These are phyloP conservation scores for Ustilago curta DNA, from an alignment of 1,284 basidiomycete species.

Conservation along the genomic window DNA sequence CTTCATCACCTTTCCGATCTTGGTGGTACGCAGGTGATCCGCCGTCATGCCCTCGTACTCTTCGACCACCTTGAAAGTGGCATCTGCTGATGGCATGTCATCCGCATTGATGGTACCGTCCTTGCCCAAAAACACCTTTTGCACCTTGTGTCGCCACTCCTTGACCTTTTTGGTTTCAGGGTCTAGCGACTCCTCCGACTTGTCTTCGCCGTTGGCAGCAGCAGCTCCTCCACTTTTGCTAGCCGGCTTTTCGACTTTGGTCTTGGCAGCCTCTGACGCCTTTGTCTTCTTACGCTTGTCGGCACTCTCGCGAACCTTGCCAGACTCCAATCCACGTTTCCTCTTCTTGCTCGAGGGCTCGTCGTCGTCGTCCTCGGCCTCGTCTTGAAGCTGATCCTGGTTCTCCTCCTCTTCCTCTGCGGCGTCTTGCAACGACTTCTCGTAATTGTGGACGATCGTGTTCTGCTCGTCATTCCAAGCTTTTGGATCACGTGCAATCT, in stretches of 20 bases:
- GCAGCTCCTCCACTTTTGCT: slow-evolving; percentile 28
- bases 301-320: slow-evolving; percentile 47
- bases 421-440: slow-evolving; percentile 74
- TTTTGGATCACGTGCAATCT: slow-evolving; percentile 82
- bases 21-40: slow-evolving; percentile 84
- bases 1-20: slow-evolving; percentile 98
- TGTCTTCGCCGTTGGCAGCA: slow-evolving; percentile 68
- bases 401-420: slow-evolving; percentile 72
- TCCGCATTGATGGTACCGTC: slow-evolving; percentile 61
- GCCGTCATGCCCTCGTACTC: slow-evolving; percentile 83
- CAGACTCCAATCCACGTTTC: slow-evolving; percentile 34
- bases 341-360: slow-evolving; percentile 70
- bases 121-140: slow-evolving; percentile 83
- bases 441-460: slow-evolving; percentile 49
- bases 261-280: slow-evolving; percentile 39
- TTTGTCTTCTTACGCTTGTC: slow-evolving; percentile 51
- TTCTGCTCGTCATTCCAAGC: slow-evolving; percentile 69
- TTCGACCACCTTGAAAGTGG: slow-evolving; percentile 85
- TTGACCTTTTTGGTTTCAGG: slow-evolving; percentile 75
- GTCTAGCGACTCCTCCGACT: slow-evolving; percentile 73
- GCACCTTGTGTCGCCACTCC: slow-evolving; percentile 86
- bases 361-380: slow-evolving; percentile 78
- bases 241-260: slow-evolving; percentile 36
- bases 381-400: slow-evolving; percentile 72
- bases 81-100: slow-evolving; percentile 74